Evolutionary conservation across 495 filamentous ascomycete genomes (phyloP), one percentile per base, ranked within the genome.

Genomic region (Bryoglossum gracile): DNA sequence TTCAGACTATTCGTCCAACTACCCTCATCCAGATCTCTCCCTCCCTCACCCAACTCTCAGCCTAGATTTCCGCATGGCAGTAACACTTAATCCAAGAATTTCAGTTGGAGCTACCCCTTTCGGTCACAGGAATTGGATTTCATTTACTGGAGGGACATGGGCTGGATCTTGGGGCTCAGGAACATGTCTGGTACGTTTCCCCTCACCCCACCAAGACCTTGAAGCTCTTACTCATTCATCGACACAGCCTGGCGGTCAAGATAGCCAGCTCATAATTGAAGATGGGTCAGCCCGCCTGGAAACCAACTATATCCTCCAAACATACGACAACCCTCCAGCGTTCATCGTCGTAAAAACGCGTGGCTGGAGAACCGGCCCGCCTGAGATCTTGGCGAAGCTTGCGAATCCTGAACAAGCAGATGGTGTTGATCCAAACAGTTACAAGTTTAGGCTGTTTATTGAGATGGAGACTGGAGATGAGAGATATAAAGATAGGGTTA

Each of bases 391-490:
- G 10, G 51, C 51, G 9, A 38, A 52, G 22, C 56, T 58, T 38
- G 45, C 43, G 24, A 51, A 78, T 39, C 64, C 76, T 14, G 38
- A 55, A 21, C 57, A 69, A 46, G 74, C 74, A 10, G 75, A 78
- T 47, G 66, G 68, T 3, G 66, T 79, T 47, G 76, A 79, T 56
- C 75, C 77, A 9, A 72, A 71, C 57, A 72, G 68, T 14, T 79
- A 80, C 54, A 77, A 73, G 41, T 79, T 77, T 53, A 71, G 75
- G 46, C 51, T 79, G 25, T 73, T 77, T 44, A 62, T 80, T n/a
- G 68, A 70, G 13, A 79, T 80, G 75, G 76, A 79, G 53, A 79
- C 75, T 17, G 76, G 75, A 1, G 77, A 80, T 58, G 69, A 74
- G 48, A 69, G 77, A 17, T 80, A 79, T 51, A 65, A 71, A 26